phyloP scores from a whole-genome alignment of 2,329 filamentous ascomycete species.

The Colletotrichum shisoi region DNA sequence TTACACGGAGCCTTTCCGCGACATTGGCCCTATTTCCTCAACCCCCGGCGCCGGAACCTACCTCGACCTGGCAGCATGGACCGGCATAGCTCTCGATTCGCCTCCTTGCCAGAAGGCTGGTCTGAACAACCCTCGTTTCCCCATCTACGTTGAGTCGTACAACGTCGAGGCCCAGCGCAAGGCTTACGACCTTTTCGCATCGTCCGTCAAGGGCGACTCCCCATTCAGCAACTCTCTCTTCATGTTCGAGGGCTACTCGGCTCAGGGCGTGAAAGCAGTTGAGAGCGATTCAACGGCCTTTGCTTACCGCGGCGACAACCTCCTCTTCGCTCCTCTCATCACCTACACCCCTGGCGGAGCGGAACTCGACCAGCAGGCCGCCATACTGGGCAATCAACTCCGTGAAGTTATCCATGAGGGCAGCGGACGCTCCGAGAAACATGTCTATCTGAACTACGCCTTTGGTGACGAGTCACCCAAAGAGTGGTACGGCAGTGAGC shows the following conservation, averaged over 20 bases:
- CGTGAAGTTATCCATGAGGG: conserved; percentile 50
- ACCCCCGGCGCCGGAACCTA: conserved; percentile 52
- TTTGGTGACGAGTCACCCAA: conserved; percentile 55
- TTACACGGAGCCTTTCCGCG: conserved; percentile 55
- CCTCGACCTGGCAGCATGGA: conserved; percentile 55
- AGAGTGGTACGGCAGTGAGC: conserved; percentile 58
- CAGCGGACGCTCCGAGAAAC: conserved; percentile 47
- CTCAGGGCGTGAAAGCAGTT: conserved; percentile 53
- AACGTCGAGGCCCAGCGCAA: conserved; percentile 45
- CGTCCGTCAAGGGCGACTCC: conserved; percentile 40
- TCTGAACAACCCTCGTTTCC: conserved; percentile 53
- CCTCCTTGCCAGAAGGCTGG: conserved; percentile 54
- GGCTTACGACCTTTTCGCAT: conserved; percentile 48
- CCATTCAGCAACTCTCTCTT: conserved; percentile 53
- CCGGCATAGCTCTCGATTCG: conserved; percentile 49
- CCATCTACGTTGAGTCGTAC: conserved; percentile 54
- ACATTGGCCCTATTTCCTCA: conserved; percentile 51
- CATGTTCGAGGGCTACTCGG: conserved; percentile 65
- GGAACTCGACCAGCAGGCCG: conserved; percentile 48
- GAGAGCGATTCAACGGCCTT: conserved; percentile 53
- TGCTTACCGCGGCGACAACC: conserved; percentile 55
- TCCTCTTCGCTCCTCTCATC: conserved; percentile 53
- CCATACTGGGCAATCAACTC: conserved; percentile 49
- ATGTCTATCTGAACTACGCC: conserved; percentile 62
- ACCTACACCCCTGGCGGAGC: conserved; percentile 48